phyloP scores from a whole-genome alignment of 768 basidiomycete species.

The Suillus clintonianus region DNA sequence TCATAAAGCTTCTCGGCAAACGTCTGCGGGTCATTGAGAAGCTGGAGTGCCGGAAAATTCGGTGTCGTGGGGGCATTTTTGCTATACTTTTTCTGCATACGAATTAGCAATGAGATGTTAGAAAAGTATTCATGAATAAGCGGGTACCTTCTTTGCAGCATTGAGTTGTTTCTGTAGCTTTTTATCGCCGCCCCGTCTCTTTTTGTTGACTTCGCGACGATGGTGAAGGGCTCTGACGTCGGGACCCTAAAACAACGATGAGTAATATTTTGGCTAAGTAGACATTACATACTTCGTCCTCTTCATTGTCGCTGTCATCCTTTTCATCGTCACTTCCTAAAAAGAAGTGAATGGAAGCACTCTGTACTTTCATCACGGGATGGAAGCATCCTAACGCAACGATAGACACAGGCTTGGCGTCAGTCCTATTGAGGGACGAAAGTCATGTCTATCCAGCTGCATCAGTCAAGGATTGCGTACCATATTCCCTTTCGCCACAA shows the following conservation, averaged over 20 bases:
- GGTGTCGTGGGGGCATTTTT: slow-evolving; percentile 34
- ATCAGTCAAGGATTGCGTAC: slow-evolving; percentile 36
- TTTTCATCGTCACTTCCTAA: slow-evolving; percentile 83
- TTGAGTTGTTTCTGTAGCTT: slow-evolving; percentile 76
- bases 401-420: slow-evolving; percentile 91
- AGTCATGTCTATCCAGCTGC: not conserved
- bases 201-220: slow-evolving; percentile 91
- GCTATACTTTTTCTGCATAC: slow-evolving; percentile 38
- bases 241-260: slow-evolving; percentile 44
- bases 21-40: slow-evolving; percentile 93
- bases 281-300: slow-evolving; percentile 39
- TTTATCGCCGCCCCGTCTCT: slow-evolving; percentile 80
- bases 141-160: slow-evolving; percentile 67
- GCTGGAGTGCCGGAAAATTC: slow-evolving; percentile 91
- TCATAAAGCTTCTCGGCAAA: slow-evolving; percentile 95
- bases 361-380: slow-evolving; percentile 91
- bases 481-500: slow-evolving; percentile 93
- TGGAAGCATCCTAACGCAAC: slow-evolving; percentile 91
- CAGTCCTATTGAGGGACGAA: slow-evolving; percentile 55
- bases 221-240: slow-evolving; percentile 80
- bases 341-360: slow-evolving; percentile 94
- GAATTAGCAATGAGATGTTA: slow-evolving; percentile 34
- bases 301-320: slow-evolving; percentile 74
- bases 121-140: not conserved
- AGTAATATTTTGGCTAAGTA: slow-evolving; percentile 9